phyloP scores from a whole-genome alignment of 2,329 filamentous ascomycete genomes.

The Botrytis sinoallii region DNA sequence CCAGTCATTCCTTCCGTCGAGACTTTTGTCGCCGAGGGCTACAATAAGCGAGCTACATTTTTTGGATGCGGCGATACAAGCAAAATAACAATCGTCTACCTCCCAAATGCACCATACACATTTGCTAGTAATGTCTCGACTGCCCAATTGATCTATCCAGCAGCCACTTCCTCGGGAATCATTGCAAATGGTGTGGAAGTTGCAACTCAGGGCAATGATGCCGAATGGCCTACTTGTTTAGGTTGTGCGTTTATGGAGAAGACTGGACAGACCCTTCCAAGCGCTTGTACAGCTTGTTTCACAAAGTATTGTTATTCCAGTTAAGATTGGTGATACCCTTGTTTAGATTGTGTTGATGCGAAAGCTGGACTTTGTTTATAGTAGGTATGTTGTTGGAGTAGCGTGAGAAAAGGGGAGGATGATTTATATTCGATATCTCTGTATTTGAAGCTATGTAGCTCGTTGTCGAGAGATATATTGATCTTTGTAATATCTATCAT shows the following conservation, averaged over 20 bases:
- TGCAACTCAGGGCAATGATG: constrained; percentile 38
- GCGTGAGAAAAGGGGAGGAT: neutral
- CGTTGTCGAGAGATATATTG: no score
- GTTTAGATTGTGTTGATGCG: neutral
- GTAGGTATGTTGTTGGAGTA: neutral
- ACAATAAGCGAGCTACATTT: constrained; percentile 38
- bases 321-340: neutral
- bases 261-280: constrained; percentile 36
- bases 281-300: constrained; percentile 42
- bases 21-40: constrained; percentile 37
- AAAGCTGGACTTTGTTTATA: neutral
- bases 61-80: constrained; percentile 43
- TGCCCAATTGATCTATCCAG: constrained; percentile 39
- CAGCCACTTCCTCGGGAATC: constrained; percentile 40
- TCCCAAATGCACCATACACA: constrained; percentile 45
- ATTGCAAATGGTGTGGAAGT: constrained; percentile 43
- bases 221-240: constrained; percentile 42
- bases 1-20: constrained; percentile 43
- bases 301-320: constrained; percentile 40
- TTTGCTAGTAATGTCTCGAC: constrained; percentile 37
- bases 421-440: neutral
- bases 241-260: constrained; percentile 43
- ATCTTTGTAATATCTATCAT: neutral
- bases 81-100: constrained; percentile 32
- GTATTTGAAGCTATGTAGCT: neutral